Percentiles rank a stretch among this genome's conserved stretches.
phyloP scores from a whole-genome alignment of 2,329 filamentous ascomycete species.

The Leptodontidium sp. region DNA sequence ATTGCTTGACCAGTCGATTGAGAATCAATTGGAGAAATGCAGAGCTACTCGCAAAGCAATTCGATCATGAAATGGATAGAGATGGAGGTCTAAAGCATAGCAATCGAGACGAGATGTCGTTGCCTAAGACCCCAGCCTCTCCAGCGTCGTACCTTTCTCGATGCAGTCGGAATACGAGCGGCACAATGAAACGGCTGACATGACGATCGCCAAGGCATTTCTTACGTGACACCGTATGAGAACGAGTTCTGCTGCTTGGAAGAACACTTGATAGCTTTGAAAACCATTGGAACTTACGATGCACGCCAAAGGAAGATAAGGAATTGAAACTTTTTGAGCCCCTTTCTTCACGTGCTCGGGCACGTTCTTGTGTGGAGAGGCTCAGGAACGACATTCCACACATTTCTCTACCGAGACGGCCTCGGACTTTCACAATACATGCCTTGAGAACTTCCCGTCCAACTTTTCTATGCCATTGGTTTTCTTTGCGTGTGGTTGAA shows the following conservation, averaged over 20 bases:
- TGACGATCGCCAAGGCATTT: conserved; percentile 17
- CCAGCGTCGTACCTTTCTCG: conserved; percentile 8
- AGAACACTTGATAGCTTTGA: background rate
- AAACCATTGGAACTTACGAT: background rate
- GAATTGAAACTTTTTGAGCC: background rate
- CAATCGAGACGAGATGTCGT: conserved; percentile 24
- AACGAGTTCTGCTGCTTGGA: background rate
- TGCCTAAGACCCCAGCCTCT: conserved; percentile 31
- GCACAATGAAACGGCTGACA: conserved; percentile 14
- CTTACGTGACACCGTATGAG: conserved; percentile 9
- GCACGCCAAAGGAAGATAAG: background rate
- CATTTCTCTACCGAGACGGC: no score
- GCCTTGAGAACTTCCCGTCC: no score
- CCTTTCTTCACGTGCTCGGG: no score
- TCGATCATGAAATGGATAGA: background rate
- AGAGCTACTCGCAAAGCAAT: background rate
- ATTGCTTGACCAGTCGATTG: background rate
- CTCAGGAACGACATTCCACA: background rate
- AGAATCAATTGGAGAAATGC: conserved; percentile 1
- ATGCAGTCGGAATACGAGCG: conserved; percentile 15
- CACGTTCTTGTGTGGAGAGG: no score
- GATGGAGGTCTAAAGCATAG: background rate
- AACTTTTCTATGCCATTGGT: no score
- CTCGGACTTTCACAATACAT: no score
- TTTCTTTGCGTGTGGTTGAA: no score